Evolutionary conservation across 2,329 filamentous ascomycete genomes (phyloP).

Genomic region (Fusarium neocosmosporiellum): DNA sequence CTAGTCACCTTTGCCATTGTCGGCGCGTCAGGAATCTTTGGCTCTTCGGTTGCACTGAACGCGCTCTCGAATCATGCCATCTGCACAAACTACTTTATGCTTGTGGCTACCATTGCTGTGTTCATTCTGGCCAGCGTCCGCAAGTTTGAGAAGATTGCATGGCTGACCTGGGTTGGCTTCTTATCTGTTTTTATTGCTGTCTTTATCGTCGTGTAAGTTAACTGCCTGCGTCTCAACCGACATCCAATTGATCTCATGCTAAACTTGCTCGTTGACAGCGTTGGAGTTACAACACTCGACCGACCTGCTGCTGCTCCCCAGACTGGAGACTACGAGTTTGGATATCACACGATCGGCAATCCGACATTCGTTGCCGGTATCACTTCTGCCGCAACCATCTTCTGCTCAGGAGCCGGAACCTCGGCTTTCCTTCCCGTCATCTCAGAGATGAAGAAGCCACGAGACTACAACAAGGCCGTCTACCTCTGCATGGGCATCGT

Average conservation of each 20-base stretch:
- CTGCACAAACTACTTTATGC: slow-evolving; percentile 51
- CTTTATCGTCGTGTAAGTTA: slow-evolving; percentile 64
- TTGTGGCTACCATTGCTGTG: slow-evolving; percentile 62
- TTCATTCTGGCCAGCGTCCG: slow-evolving; percentile 62
- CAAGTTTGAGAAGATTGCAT: slow-evolving; percentile 70
- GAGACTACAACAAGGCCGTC: slow-evolving; percentile 52
- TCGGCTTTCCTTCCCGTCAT: slow-evolving; percentile 73
- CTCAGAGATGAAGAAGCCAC: slow-evolving; percentile 68
- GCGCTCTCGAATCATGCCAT: slow-evolving; percentile 56
- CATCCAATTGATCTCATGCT: background rate
- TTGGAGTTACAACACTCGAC: slow-evolving; percentile 67
- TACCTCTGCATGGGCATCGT: slow-evolving; percentile 69
- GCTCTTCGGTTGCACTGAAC: slow-evolving; percentile 54
- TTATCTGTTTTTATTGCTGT: slow-evolving; percentile 67
- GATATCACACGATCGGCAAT: slow-evolving; percentile 65
- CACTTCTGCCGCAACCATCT: slow-evolving; percentile 67
- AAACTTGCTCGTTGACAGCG: slow-evolving; percentile 36
- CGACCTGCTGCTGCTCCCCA: slow-evolving; percentile 70
- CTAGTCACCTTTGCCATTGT: slow-evolving; percentile 68
- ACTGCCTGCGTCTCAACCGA: background rate
- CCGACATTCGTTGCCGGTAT: slow-evolving; percentile 69
- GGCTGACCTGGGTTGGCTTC: slow-evolving; percentile 72
- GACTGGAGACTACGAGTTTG: slow-evolving; percentile 68
- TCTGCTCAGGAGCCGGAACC: slow-evolving; percentile 68
- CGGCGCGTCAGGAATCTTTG: slow-evolving; percentile 64